Evolutionary conservation across 2,329 filamentous ascomycete genomes (phyloP).

Genomic region (Exophiala sideris): DNA sequence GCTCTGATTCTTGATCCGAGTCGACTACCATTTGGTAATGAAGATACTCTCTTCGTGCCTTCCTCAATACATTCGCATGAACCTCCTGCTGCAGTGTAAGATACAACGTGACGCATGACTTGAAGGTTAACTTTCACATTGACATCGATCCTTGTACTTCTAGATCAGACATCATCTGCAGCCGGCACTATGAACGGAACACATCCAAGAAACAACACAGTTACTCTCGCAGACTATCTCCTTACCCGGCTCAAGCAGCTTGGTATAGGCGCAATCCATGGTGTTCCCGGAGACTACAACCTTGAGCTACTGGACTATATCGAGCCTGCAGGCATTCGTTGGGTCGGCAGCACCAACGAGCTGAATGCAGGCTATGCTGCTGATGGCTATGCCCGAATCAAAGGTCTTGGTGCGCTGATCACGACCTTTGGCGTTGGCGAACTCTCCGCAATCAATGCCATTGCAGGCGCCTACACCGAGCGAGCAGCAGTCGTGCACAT

Average conservation of each 20-base stretch:
- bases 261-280: conserved; percentile 50
- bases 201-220: conserved; percentile 42
- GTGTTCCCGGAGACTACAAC: conserved; percentile 47
- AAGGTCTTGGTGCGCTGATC: conserved; percentile 54
- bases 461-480: conserved; percentile 53
- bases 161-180: no score
- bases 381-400: conserved; percentile 72
- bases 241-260: conserved; percentile 49
- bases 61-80: no score
- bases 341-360: conserved; percentile 58
- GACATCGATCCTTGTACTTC: no score
- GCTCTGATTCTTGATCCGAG: no score
- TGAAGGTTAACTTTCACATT: no score
- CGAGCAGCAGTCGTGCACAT: conserved; percentile 60
- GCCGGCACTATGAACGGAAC: conserved; percentile 41
- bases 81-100: no score
- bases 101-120: no score
- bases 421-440: conserved; percentile 61
- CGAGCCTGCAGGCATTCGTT: conserved; percentile 44
- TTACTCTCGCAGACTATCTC: conserved; percentile 49
- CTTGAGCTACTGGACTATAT: conserved; percentile 49
- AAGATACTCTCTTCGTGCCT: no score
- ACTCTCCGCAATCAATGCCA: conserved; percentile 35
- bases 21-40: no score
- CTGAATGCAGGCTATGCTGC: conserved; percentile 67